Conservation (phyloP, 495 filamentous ascomycete species). For the Aspergillus wentii region DNA sequence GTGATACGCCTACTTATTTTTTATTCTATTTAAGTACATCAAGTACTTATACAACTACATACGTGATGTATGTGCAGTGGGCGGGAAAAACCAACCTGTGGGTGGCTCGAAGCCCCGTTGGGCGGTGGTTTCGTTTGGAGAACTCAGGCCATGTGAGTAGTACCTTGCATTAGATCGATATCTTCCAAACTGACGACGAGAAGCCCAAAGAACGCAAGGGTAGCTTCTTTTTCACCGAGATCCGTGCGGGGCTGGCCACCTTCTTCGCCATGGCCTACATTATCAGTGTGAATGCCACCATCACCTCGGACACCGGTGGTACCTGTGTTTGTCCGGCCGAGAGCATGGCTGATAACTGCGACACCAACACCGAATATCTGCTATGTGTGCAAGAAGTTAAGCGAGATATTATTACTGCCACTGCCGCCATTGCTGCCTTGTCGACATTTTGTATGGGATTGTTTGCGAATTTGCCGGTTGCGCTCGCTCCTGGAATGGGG, state of each 20-base stretch:
- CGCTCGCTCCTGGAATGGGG: conserved; percentile 77
- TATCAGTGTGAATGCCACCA: conserved; percentile 69
- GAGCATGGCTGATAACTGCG: conserved; percentile 46
- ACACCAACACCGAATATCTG: conserved; percentile 52
- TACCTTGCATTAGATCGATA: background rate
- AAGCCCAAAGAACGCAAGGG: conserved; percentile 63
- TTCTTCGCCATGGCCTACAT: conserved; percentile 90
- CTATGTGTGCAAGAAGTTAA: conserved; percentile 63
- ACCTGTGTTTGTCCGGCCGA: conserved; percentile 64
- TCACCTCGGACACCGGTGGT: conserved; percentile 61
- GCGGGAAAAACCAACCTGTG: conserved; percentile 47
- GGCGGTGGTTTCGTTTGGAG: conserved; percentile 69
- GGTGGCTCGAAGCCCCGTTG: conserved; percentile 56
- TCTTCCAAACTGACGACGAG: conserved; percentile 2
- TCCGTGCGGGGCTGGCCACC: conserved; percentile 72
- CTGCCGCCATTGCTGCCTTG: conserved; percentile 69
- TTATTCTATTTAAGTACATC: conserved; percentile 6
- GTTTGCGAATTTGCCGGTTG: conserved; percentile 66
- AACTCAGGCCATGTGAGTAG: conserved; percentile 65
- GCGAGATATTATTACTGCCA: conserved; percentile 73
- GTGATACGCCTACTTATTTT: too few relatives aligned
- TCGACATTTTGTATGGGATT: conserved; percentile 71
- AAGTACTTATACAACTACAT: too few relatives aligned
- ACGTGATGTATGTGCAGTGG: conserved; percentile 47
- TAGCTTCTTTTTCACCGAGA: conserved; percentile 72